Evolutionary conservation across 345 rosid genomes (phyloP).

Genomic region (Acer negundo): DNA sequence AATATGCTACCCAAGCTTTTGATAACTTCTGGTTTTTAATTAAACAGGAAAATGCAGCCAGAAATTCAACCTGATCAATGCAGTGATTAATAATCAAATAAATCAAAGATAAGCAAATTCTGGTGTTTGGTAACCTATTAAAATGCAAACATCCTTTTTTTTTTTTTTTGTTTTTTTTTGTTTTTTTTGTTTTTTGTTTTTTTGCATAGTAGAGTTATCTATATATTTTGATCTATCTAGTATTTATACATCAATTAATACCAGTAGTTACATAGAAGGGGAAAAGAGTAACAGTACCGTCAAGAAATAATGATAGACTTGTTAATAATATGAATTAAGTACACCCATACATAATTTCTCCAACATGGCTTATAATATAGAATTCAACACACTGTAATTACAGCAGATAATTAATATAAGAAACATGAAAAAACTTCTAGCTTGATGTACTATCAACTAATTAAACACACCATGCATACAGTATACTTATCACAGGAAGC

Average conservation of each 20-base stretch:
- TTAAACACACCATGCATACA: neutral
- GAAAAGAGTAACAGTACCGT: neutral
- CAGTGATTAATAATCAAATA: neutral
- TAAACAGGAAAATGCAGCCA: neutral
- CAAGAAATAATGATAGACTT: no score
- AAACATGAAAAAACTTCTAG: neutral
- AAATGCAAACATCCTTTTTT: no score
- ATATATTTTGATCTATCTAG: neutral
- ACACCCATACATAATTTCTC: neutral
- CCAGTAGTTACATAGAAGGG: neutral
- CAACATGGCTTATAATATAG: neutral
- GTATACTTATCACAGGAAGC: neutral
- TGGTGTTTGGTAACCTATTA: neutral
- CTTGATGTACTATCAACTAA: neutral
- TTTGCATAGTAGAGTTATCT: neutral
- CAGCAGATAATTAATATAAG: neutral
- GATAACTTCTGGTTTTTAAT: neutral
- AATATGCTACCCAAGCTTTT: neutral
- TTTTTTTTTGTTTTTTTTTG: neutral
- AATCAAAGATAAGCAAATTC: neutral
- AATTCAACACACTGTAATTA: neutral
- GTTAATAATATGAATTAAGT: neutral
- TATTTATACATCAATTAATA: neutral
- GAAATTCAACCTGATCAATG: neutral
- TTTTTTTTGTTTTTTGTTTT: neutral